Evolutionary conservation across 345 rosid genomes (phyloP), one percentile per base, ranked within the genome.

Genomic region (Noccaea caerulescens): DNA sequence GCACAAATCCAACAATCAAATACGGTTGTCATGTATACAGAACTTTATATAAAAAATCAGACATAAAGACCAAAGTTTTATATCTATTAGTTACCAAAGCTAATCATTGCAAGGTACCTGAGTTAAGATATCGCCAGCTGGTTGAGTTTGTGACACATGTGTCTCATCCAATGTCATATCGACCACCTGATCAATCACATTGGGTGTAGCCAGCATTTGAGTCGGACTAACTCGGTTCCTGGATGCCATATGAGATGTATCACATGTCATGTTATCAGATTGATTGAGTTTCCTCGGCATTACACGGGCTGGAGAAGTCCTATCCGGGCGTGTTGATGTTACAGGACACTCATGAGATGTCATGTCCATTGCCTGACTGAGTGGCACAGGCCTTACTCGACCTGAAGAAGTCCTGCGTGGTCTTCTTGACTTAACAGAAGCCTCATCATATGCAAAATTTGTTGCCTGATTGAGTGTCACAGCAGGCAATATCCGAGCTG

Each of bases 221-320:
- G 33, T 45, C 53, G 74, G 58, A 42, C 54, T 55, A 69, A 27
- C 62, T 41, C 25, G 66, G 55, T 39, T 50, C 34, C 34, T 69
- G 52, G 75, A 56, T 42, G 55, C 44, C 45, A 32, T 33, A 57
- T 56, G 42, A 64, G 67, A 41, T 57, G 34, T 23, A 69, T 76
- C 61, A 46, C 38, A 25, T 37, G 65, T 9, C 69, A 75, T 16
- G 20, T 62, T 20, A 43, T 18, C 65, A 38, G 27, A 9, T 0
- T 75, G 69, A 61, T 55, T 61, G 25, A 53, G 58, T 36, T 55
- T 60, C 1, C 38, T 38, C 43, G 71, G 50, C 60, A 66, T 59
- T 43, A 25, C 76, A 70, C 76, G 80, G 7, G 76, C 27, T 8
- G 76, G 80, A 64, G 80, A 76, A 70, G 62, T 76, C 51, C 72